Evolutionary conservation across 495 filamentous ascomycete species (phyloP).

Genomic region (Lentithecium fluviatile): DNA sequence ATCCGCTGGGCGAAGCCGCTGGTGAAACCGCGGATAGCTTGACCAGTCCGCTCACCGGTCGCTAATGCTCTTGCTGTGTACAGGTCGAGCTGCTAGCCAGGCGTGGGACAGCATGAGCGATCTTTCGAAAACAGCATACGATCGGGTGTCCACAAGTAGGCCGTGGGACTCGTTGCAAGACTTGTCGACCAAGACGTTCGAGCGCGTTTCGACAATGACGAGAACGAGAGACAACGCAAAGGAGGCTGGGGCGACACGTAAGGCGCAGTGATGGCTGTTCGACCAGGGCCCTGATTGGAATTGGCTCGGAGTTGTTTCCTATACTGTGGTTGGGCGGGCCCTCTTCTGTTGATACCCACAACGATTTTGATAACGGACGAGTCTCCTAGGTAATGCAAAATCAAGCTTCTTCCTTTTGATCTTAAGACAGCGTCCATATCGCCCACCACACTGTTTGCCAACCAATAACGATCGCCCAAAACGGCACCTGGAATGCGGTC

Average conservation of each 20-base stretch:
- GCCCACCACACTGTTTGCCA: slow-evolving; percentile 31
- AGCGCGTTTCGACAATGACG: slow-evolving; percentile 9
- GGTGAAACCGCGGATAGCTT: slow-evolving; percentile 41
- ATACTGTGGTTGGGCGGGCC: too few relatives aligned
- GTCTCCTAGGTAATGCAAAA: neutral
- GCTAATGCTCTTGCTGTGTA: slow-evolving; percentile 16
- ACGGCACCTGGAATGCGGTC: slow-evolving; percentile 19
- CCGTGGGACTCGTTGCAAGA: slow-evolving; percentile 11
- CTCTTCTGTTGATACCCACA: too few relatives aligned
- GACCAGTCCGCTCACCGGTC: slow-evolving; percentile 33
- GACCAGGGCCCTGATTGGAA: neutral
- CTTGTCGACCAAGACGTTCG: neutral
- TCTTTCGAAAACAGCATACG: neutral
- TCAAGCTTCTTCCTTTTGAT: neutral
- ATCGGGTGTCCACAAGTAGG: slow-evolving; percentile 6
- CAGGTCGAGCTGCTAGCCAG: slow-evolving; percentile 7
- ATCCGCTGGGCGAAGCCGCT: slow-evolving; percentile 41
- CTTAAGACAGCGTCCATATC: slow-evolving; percentile 5
- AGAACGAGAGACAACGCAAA: neutral
- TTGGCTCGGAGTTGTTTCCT: neutral
- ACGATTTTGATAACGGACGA: neutral
- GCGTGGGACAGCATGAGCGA: slow-evolving; percentile 11
- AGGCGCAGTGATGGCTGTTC: neutral
- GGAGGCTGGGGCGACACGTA: neutral
- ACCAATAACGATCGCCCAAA: slow-evolving; percentile 29